Evolutionary conservation across 257 asterid genomes (phyloP), one percentile per base, ranked within the genome.

Genomic region (Nicotiana benthamiana): DNA sequence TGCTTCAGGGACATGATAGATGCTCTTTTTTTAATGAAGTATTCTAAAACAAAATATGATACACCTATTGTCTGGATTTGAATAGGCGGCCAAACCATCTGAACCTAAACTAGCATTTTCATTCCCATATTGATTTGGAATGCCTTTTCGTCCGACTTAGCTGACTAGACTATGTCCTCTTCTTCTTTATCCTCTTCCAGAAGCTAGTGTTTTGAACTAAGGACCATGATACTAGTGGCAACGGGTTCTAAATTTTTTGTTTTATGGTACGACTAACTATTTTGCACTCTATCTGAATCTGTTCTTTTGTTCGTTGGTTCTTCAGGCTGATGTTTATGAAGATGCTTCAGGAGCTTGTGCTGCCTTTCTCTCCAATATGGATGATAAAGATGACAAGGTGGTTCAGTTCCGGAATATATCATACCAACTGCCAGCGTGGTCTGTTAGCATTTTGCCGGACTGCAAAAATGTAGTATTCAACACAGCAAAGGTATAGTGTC

Each of bases 381-480:
- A 93, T 86, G 94, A 89, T 76, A 90, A 84, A 89, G 86, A 86
- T 86, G 96, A 86, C 77, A 88, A 81, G 80, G 83, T 80, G 63
- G 93, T 91, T 15, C 83, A 81, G 84, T 94, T 94, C 81, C 91
- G 90, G 57, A 91, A 93, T 84, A 80, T 84, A 81, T 89, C 95
- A 28, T 88, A 89, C 84, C 22, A 83, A 85, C 88, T 94, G 80
- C 96, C 97, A 64, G 97, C 98, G 86, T 93, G 97, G 98, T 94
- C 98, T 54, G 96, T 94, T 81, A 94, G 97, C 90, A 93, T 94
- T 83, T 86, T 94, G 70, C 97, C 93, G 4, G 93, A 90, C 90
- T 92, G 98, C 94, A 90, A 87, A 87, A 94, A 84, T 75, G 97
- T 91, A 59, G 97, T 83, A 77, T 93, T 94, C 88, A 94, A 92